Conservation (phyloP, 345 rosid genomes). For the Chamaenerion angustifolium region DNA sequence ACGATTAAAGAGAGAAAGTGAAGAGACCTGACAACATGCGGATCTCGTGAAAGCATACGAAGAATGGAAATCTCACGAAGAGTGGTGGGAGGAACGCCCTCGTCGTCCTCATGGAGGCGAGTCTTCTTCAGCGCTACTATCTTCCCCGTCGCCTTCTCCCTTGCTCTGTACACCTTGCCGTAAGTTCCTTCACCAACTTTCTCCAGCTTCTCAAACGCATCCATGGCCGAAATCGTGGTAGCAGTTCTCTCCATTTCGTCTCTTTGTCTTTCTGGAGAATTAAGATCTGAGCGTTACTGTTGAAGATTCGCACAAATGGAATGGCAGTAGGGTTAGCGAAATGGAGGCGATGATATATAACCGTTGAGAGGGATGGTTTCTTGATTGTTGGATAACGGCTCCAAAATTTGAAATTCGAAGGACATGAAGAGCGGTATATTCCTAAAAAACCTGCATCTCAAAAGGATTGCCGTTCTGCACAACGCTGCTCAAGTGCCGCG, state of each 20-base stretch:
- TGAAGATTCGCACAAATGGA: background rate
- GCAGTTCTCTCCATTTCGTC: constrained; percentile 29
- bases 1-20: background rate
- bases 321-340: background rate
- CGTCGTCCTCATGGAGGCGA: constrained; percentile 93
- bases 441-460: background rate
- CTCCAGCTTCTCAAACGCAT: constrained; percentile 90
- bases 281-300: background rate
- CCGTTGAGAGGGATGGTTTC: background rate
- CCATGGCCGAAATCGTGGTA: constrained; percentile 51
- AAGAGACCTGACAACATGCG: constrained; percentile 63
- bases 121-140: constrained; percentile 97
- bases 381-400: constrained; percentile 2
- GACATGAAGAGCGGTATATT: background rate
- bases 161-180: constrained; percentile 92
- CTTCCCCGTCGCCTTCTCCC: constrained; percentile 82
- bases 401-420: constrained; percentile 1
- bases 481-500: too few species aligned
- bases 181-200: constrained; percentile 98
- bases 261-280: background rate
- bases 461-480: too few species aligned
- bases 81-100: constrained; percentile 97
- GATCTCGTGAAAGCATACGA: constrained; percentile 94
- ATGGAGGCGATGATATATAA: background rate
- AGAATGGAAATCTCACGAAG: constrained; percentile 96